Evolutionary conservation across 371 early-diverging fungal genomes (phyloP).

Genomic region (Mortierella sp.): DNA sequence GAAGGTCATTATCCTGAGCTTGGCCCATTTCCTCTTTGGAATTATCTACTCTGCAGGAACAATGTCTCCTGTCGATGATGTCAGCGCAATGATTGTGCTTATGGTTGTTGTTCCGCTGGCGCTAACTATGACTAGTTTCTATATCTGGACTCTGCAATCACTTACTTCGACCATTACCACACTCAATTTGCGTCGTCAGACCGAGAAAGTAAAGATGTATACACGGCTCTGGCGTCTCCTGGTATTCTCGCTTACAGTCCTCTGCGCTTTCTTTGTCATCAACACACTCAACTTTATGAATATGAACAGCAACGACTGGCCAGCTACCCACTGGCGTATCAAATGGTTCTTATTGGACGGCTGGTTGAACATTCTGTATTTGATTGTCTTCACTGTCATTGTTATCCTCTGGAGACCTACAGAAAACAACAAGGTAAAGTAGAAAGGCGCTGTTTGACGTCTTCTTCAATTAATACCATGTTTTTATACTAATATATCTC

Average conservation of each 20-base stretch:
- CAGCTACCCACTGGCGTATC: slow-evolving; percentile 84
- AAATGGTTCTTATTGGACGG: slow-evolving; percentile 96
- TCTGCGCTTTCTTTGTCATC: slow-evolving; percentile 83
- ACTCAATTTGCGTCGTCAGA: slow-evolving; percentile 84
- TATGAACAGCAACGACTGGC: slow-evolving; percentile 75
- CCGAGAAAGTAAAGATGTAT: slow-evolving; percentile 93
- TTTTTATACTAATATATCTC: background rate
- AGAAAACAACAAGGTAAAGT: slow-evolving; percentile 88
- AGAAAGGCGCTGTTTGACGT: slow-evolving; percentile 57
- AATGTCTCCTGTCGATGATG: slow-evolving; percentile 80
- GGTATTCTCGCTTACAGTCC: slow-evolving; percentile 77
- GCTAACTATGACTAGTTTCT: slow-evolving; percentile 91
- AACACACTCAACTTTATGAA: slow-evolving; percentile 82
- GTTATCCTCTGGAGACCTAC: slow-evolving; percentile 95
- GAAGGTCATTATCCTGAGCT: slow-evolving; percentile 81
- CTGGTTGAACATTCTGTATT: slow-evolving; percentile 85
- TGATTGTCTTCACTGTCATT: slow-evolving; percentile 83
- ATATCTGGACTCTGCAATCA: slow-evolving; percentile 86
- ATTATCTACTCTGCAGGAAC: slow-evolving; percentile 89
- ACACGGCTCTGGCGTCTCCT: slow-evolving; percentile 85
- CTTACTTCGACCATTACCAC: slow-evolving; percentile 73
- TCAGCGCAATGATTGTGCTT: slow-evolving; percentile 77
- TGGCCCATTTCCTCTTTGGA: slow-evolving; percentile 90
- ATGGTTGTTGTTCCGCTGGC: slow-evolving; percentile 91
- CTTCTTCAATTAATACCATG: background rate